Evolutionary conservation across 768 basidiomycete genomes (phyloP), one percentile per base, ranked within the genome.

Genomic region (Rickenella mellea): DNA sequence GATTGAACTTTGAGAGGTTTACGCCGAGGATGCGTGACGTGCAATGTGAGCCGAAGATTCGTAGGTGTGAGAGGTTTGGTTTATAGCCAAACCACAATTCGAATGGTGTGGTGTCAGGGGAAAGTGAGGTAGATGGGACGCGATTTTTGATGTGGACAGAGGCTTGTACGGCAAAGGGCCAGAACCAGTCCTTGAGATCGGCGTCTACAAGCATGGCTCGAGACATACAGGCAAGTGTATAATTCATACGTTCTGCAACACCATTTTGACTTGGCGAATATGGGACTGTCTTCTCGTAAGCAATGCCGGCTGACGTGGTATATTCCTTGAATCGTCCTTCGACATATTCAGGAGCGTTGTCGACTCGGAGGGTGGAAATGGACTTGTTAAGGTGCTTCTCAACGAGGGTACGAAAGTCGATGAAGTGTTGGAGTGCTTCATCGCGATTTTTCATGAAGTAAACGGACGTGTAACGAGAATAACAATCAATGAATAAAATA

Each of bases 21-120:
- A n/a, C n/a, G n/a, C n/a, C n/a, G n/a, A n/a, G n/a, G n/a, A n/a
- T n/a, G n/a, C n/a, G n/a, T n/a, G n/a, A n/a, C n/a, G n/a, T n/a
- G n/a, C n/a, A n/a, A n/a, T n/a, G n/a, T n/a, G n/a, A 68, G 3
- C 68, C 65, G 37, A 57, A 69, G n/a, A 63, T 56, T 5, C 60
- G 49, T 19, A 70, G 53, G 47, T 65, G 52, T 0, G 49, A 52
- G 12, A 65, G 48, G 40, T 62, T 43, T 1, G 60, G 62, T 40
- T 51, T 55, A 0, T 19, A 14, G 1, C 46, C 40, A 39, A 55
- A 39, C 48, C 48, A 59, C 3, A 49, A 32, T 35, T 60, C 53
- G 33, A 43, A 53, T 10, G 59, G 56, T 0, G 54, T 58, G 4
- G 26, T n/a, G 17, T 17, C 28, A 2, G 17, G 5, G 9, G 26